These are phyloP conservation scores for Zygosaccharomyces lentus DNA, from an alignment of 805 yeast species.

Conservation along the genomic window DNA sequence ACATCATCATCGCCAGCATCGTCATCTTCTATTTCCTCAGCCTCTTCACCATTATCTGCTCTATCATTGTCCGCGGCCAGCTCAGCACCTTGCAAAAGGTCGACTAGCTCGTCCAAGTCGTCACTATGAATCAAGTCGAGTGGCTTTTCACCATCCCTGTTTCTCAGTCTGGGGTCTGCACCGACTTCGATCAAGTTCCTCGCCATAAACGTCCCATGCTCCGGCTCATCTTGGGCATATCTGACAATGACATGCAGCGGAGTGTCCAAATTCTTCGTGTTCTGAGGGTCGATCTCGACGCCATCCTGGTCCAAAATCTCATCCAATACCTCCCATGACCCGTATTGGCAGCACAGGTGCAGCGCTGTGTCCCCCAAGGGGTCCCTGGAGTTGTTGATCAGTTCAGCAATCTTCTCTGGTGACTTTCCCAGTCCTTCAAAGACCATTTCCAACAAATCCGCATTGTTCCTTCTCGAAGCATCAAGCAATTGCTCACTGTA, in stretches of 20 bases:
- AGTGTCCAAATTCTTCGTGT: slow-evolving; percentile 71
- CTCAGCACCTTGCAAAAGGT: slow-evolving; percentile 77
- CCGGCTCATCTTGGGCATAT: slow-evolving; percentile 75
- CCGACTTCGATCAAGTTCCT: slow-evolving; percentile 90
- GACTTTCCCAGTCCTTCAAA: slow-evolving; percentile 41
- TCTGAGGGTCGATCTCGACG: slow-evolving; percentile 80
- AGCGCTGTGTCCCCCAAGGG: slow-evolving; percentile 77
- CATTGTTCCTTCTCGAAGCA: slow-evolving; percentile 82
- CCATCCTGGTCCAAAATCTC: slow-evolving; percentile 70
- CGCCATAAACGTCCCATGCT: slow-evolving; percentile 71
- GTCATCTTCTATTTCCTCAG: slow-evolving; percentile 36
- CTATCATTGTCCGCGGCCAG: slow-evolving; percentile 50
- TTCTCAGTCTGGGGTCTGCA: slow-evolving; percentile 64
- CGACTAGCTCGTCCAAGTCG: slow-evolving; percentile 52
- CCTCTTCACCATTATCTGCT: slow-evolving; percentile 35
- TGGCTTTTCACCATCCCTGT: slow-evolving; percentile 67
- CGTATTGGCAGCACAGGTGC: slow-evolving; percentile 77
- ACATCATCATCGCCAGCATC: slow-evolving; percentile 12
- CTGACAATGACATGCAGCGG: slow-evolving; percentile 85
- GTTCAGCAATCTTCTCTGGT: slow-evolving; percentile 35
- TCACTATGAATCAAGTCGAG: slow-evolving; percentile 58
- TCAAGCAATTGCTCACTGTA: slow-evolving; percentile 76
- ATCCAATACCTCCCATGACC: slow-evolving; percentile 84
- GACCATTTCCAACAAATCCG: slow-evolving; percentile 62
- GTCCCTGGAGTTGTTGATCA: slow-evolving; percentile 68